Conservation (phyloP, 352 stramenopile species). For the Globisporangium spinosum region DNA sequence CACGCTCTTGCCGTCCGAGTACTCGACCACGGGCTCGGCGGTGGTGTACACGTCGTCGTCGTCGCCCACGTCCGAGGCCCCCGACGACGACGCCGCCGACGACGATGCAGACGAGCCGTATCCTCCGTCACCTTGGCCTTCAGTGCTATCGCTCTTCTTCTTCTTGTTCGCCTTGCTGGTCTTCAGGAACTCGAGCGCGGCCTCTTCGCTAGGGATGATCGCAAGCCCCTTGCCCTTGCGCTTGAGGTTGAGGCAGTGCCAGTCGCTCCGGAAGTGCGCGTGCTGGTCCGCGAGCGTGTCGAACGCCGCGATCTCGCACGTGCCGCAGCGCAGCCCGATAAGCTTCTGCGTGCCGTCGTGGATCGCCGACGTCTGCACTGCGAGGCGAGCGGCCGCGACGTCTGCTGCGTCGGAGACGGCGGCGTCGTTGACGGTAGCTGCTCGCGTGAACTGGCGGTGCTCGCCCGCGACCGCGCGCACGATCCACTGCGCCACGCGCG, state of each 20-base stretch:
- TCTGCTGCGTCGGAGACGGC: slow-evolving; percentile 9
- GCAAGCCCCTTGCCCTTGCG: slow-evolving; percentile 52
- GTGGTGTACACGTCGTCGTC: slow-evolving; percentile 44
- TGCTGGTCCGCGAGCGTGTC: slow-evolving; percentile 77
- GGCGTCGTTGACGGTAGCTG: background rate
- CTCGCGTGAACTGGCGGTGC: slow-evolving; percentile 40
- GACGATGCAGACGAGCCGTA: slow-evolving; percentile 29
- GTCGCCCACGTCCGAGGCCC: slow-evolving; percentile 38
- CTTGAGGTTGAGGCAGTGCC: slow-evolving; percentile 82
- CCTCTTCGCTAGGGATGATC: slow-evolving; percentile 38
- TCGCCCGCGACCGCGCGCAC: slow-evolving; percentile 59
- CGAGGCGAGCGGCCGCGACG: slow-evolving; percentile 21
- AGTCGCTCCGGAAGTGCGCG: slow-evolving; percentile 81
- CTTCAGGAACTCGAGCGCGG: slow-evolving; percentile 25
- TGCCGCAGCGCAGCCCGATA: slow-evolving; percentile 61
- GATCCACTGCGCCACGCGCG: slow-evolving; percentile 46
- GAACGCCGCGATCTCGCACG: slow-evolving; percentile 70
- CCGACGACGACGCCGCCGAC: slow-evolving; percentile 41
- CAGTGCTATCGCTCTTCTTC: slow-evolving; percentile 17
- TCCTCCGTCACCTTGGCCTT: slow-evolving; percentile 12
- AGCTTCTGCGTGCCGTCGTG: slow-evolving; percentile 36
- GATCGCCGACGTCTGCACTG: slow-evolving; percentile 29
- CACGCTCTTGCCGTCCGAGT: slow-evolving; percentile 63
- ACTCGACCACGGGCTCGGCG: slow-evolving; percentile 72
- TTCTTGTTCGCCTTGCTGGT: slow-evolving; percentile 20